Conservation (phyloP, 1,284 basidiomycete genomes). For the Sporisorium graminicola region DNA sequence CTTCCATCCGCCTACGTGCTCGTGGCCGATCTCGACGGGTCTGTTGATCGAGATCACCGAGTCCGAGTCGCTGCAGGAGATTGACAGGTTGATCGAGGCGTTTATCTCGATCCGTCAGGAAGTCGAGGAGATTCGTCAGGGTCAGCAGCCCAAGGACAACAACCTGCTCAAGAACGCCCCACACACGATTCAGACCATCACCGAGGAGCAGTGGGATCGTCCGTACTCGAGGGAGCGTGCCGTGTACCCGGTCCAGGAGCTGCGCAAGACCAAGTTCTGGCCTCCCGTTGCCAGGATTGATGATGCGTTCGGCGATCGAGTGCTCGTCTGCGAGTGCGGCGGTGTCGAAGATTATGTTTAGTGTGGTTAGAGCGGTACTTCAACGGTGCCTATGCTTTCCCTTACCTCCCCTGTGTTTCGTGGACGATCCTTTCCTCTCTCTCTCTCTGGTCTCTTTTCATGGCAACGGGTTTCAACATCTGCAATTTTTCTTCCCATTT, state of each 20-base stretch:
- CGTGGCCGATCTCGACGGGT: conserved; percentile 68
- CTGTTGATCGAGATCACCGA: conserved; percentile 68
- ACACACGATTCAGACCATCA: conserved; percentile 84
- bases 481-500: conserved; percentile 3
- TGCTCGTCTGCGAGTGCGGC: conserved; percentile 62
- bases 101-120: conserved; percentile 95
- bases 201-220: conserved; percentile 84
- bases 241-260: conserved; percentile 58
- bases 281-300: conserved; percentile 63
- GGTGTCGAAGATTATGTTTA: conserved; percentile 55
- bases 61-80: conserved; percentile 64
- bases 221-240: conserved; percentile 61
- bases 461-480: conserved; percentile 34
- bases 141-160: conserved; percentile 75
- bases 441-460: background rate
- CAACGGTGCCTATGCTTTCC: conserved; percentile 6
- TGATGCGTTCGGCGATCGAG: conserved; percentile 62
- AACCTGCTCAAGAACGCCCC: conserved; percentile 95
- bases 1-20: conserved; percentile 67
- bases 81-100: conserved; percentile 87
- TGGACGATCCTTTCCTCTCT: background rate
- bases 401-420: background rate
- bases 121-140: conserved; percentile 85
- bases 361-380: conserved; percentile 6
- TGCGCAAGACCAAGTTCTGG: conserved; percentile 66